Base-by-base conservation (phyloP, 306 rosid genomes). In the Dalbergia oliveri region DNA sequence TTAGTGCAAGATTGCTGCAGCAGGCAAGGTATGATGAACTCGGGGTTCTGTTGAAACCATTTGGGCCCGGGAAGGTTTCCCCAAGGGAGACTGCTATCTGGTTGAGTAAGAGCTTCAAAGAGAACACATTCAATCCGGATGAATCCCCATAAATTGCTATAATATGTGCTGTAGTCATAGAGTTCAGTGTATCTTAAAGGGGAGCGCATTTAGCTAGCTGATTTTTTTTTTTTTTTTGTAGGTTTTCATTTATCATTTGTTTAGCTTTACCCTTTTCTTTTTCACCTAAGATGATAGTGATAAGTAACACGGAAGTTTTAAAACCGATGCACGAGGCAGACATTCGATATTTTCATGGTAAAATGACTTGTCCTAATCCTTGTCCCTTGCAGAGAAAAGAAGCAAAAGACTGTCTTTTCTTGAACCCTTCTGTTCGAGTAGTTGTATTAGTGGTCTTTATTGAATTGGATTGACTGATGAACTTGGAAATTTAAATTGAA, bases 11-110 rank as follows among this genome's bases (percentile, higher is more conserved):
- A 77, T 85, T 96, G 85, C 97, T 93, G 10, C 93, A 89, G 72
- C 94, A 91, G 9, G 93, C 89, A 86, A 87, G 94, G 75, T 96
- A 96, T 49, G 98, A 93, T 9, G 99, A 96, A 86, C 97, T 96
- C 5, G 99, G 98, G 75, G 99, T 96, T 76, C 79, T 96, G 88
- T 77, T 96, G 81, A 96, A 91, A 88, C 99, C 99, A 44, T 96
- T 96, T 74, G 99, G 99, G 8, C 98, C 97, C 0, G 99, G 86
- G 35, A 96, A 93, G 83, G 99, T 91, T 83, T 93, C 98, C 68
- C 97, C 99, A 1, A 89, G 99, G 76, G 99, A 96, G 91, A 96
- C 99, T 78, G 99, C 99, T 23, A 96, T 96, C 73, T 96, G 99
- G 99, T 88, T 96, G 89, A 86, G 97, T 43, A 96, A 96, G 84